Base-by-base conservation (phyloP, 441 rosid species). In the Euphorbia schlechtendalii region DNA sequence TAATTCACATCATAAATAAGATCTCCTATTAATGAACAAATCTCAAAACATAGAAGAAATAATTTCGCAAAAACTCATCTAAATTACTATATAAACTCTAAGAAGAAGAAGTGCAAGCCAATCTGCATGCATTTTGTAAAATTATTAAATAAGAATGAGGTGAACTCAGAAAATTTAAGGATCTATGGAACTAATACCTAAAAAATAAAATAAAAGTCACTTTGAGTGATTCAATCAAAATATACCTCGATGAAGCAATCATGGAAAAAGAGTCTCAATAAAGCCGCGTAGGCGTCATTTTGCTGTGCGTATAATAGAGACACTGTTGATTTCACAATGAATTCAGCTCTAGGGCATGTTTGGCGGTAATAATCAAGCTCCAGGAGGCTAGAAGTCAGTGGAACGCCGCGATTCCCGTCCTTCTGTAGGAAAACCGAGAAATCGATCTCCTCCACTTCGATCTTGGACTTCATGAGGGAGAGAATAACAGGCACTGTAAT, bases 171-270 rank as follows among this genome's bases (percentile, higher is more conserved):
- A 43, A 46, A 52, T 8, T 9, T 9, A 11, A 21, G 28, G 34
- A 5, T 11, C 56, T 22, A 52, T 10, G 27, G 27, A 8, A 52
- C 28, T 52, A 52, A 52, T 22, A 20, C 22, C 13, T 22, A 52
- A 52, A 52, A 52, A 20, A n/a, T n/a, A n/a, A n/a, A n/a, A n/a
- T n/a, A 18, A 51, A 9, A 6, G 9, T 7, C 5, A n/a, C 1
- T 18, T 11, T 7, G 10, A 21, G 21, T 5, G 25, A 51, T 1
- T 18, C 5, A 45, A 48, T 5, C 21, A 18, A 5, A 48, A 17
- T n/a, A 36, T 56, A 78, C 82, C 81, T 56, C 61, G 56, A 78
- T 73, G 74, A 81, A 78, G 73, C 81, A 81, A 34, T 81, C 82
- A 27, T 81, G 82, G 74, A 81, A 81, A 36, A 76, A 46, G 51